These are phyloP conservation scores for Vitrella brassicaformis DNA, from an alignment of 73 alveolate genomes.

Conservation along the genomic window DNA sequence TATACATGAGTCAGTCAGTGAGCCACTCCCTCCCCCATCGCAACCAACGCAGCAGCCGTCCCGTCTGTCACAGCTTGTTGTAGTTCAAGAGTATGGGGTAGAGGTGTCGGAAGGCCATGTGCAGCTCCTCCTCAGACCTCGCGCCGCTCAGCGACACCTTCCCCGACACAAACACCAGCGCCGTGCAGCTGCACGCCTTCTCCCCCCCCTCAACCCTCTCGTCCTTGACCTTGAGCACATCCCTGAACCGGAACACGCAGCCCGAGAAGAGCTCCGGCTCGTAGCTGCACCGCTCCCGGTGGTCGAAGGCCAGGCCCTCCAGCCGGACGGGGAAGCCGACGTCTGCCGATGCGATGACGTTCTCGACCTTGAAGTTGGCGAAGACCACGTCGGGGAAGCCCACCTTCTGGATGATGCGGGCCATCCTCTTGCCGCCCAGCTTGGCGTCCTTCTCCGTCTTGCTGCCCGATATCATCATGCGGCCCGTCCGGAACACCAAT, in stretches of 20 bases:
- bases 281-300: constrained; percentile 54
- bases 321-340: constrained; percentile 72
- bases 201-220: no score
- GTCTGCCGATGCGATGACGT: constrained; percentile 78
- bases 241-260: constrained; percentile 59
- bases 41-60: no score
- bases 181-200: no score
- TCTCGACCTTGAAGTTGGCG: constrained; percentile 75
- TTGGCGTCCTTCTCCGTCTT: constrained; percentile 78
- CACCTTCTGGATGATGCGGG: constrained; percentile 71
- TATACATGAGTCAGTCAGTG: no score
- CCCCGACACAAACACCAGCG: constrained; percentile 86
- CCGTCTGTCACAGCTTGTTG: no score
- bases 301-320: constrained; percentile 50
- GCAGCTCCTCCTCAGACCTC: constrained; percentile 65
- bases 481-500: constrained; percentile 82
- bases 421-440: constrained; percentile 83
- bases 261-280: constrained; percentile 98
- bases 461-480: constrained; percentile 96
- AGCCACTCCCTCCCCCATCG: no score
- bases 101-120: constrained; percentile 64
- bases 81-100: constrained; percentile 61
- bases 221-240: constrained; percentile 73
- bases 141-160: constrained; percentile 94
- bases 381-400: constrained; percentile 69